Evolutionary conservation across 306 rosid genomes (phyloP), one percentile per base, ranked within the genome.

Genomic region (Medicago arabica): DNA sequence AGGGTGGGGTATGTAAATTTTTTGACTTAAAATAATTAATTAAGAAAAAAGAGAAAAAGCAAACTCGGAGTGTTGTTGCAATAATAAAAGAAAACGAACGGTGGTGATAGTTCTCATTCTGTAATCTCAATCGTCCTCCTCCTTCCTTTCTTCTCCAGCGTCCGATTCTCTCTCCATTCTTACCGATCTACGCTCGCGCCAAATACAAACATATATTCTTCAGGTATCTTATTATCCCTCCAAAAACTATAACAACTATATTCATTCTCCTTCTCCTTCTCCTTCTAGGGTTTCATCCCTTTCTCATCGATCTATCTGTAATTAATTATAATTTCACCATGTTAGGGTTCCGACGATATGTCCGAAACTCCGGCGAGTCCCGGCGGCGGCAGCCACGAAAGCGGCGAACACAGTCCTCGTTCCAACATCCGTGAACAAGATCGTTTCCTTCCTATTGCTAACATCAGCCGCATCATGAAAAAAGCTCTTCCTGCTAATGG

Each of bases 401-500:
- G 96, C 84, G 97, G 99, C 6, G 97, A 96, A 9, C 97, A 87
- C 41, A 96, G 99, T 71, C 99, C 99, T 8, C 92, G 96, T 47
- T 90, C 93, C 4, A 90, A 89, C 66, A 88, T 92, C 31, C 92
- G 96, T 0, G 99, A 96, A 75, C 99, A 92, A 81, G 98, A 96
- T 36, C 87, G 99, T 80, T 96, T 73, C 63, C 91, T 96, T 39
- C 99, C 99, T 15, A 96, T 96, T 66, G 98, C 99, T 0, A 96
- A 92, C 58, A 92, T 96, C 34, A 90, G 99, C 71, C 83, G 99
- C 69, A 92, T 96, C 81, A 96, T 96, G 99, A 96, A 96, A 96
- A 92, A 92, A 78, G 98, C 93, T 4, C 96, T 96, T 0, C 99
- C 99, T 18, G 89, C 96, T 10, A 96, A 96, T 72, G 99, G 98